Percentiles rank a stretch among this genome's conserved stretches.
These are phyloP conservation scores for Geranomyces michiganensis DNA, from an alignment of 192 early-diverging fungal species.

Conservation along the genomic window DNA sequence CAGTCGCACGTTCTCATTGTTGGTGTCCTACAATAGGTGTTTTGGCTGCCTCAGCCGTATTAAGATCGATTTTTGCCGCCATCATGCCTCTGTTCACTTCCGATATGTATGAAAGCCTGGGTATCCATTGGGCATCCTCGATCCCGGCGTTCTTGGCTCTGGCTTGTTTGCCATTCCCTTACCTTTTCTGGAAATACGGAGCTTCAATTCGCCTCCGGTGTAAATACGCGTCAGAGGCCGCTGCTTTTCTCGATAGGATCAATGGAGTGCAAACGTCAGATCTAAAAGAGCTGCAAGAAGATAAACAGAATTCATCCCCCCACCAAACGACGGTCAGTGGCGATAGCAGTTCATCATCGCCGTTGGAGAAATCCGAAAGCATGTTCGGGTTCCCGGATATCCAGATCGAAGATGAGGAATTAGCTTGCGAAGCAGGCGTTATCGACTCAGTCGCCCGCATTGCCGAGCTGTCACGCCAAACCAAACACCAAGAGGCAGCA, in stretches of 20 bases:
- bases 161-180: slow-evolving; percentile 10
- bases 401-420: slow-evolving; percentile 8
- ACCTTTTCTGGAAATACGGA: slow-evolving; percentile 11
- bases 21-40: background rate
- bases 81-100: slow-evolving; percentile 10
- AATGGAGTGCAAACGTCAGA: slow-evolving; percentile 1
- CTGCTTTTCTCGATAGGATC: slow-evolving; percentile 6
- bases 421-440: slow-evolving; percentile 6
- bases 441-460: background rate
- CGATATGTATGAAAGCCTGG: slow-evolving; percentile 6
- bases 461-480: too few species aligned
- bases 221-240: slow-evolving; percentile 6
- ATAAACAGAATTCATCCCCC: slow-evolving; percentile 3
- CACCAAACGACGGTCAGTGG: too few species aligned
- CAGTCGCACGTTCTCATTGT: background rate
- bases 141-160: slow-evolving; percentile 7
- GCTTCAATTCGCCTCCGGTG: slow-evolving; percentile 1
- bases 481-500: too few species aligned
- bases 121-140: slow-evolving; percentile 8
- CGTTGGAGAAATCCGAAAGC: background rate
- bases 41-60: slow-evolving; percentile 9
- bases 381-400: slow-evolving; percentile 9
- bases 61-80: slow-evolving; percentile 6
- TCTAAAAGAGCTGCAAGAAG: background rate
- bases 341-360: background rate